These are phyloP conservation scores for Colletotrichum higginsianum DNA, from an alignment of 2,329 filamentous ascomycete genomes.

Conservation along the genomic window DNA sequence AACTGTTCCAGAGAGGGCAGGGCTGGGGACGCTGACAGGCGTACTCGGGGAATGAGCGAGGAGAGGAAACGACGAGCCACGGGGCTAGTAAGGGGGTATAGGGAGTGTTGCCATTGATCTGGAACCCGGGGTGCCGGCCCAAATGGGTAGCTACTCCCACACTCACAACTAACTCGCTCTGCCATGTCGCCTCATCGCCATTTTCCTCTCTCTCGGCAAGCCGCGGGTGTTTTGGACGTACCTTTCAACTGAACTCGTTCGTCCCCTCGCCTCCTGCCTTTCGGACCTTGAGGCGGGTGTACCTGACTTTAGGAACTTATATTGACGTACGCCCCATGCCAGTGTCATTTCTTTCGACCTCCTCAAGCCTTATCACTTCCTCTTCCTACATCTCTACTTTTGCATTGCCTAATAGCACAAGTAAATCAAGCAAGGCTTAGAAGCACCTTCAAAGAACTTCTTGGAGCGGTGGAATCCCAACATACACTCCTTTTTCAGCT, in stretches of 20 bases:
- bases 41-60: conserved; percentile 33
- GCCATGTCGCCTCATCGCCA: not conserved
- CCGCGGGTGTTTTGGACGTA: conserved; percentile 16
- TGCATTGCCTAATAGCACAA: conserved; percentile 12
- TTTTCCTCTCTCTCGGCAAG: conserved; percentile 22
- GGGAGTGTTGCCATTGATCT: conserved; percentile 32
- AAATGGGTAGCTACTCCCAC: conserved; percentile 5
- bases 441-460: conserved; percentile 11
- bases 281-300: conserved; percentile 36
- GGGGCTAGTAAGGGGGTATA: conserved; percentile 29
- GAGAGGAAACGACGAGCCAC: conserved; percentile 31
- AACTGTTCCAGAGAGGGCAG: conserved; percentile 31
- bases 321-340: conserved; percentile 43
- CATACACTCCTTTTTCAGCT: conserved; percentile 29
- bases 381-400: conserved; percentile 13
- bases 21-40: conserved; percentile 19
- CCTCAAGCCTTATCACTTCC: conserved; percentile 10
- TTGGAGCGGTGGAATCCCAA: conserved; percentile 24
- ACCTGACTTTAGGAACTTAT: conserved; percentile 42
- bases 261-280: conserved; percentile 34
- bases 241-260: conserved; percentile 9
- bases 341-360: conserved; percentile 28
- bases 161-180: not conserved
- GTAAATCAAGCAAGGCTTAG: conserved; percentile 12
- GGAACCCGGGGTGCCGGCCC: conserved; percentile 27